A percentile compares a stretch with the other conserved stretches of the same genome.
Conservation (phyloP, 768 basidiomycete genomes). For the Leucocoprinus leucothites region DNA sequence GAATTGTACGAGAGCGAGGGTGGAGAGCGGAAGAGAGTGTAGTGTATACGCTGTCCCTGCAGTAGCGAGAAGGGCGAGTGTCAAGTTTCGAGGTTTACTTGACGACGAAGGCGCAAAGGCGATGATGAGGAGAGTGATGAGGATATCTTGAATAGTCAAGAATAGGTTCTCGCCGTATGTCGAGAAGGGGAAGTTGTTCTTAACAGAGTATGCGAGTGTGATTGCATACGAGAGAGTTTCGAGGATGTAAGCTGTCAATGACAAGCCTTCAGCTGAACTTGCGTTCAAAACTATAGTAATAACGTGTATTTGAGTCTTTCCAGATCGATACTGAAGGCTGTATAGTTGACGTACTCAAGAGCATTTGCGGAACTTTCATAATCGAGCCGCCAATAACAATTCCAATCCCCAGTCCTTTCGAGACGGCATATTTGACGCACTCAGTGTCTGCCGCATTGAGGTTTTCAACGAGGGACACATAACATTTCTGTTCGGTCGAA, state of each 20-base stretch:
- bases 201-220: slow-evolving; percentile 80
- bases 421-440: slow-evolving; percentile 89
- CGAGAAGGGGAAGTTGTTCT: slow-evolving; percentile 89
- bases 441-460: slow-evolving; percentile 70
- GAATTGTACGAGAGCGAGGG: slow-evolving; percentile 72
- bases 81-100: slow-evolving; percentile 29
- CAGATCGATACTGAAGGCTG: background rate
- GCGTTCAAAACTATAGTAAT: slow-evolving; percentile 57
- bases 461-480: slow-evolving; percentile 84
- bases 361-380: slow-evolving; percentile 94
- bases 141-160: slow-evolving; percentile 82
- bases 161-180: slow-evolving; percentile 98
- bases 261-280: slow-evolving; percentile 82
- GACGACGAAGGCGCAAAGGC: slow-evolving; percentile 44
- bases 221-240: slow-evolving; percentile 92
- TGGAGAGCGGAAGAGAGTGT: slow-evolving; percentile 41
- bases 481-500: slow-evolving; percentile 66
- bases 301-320: slow-evolving; percentile 6
- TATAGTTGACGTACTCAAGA: slow-evolving; percentile 60
- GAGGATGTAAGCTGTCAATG: slow-evolving; percentile 80
- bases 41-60: slow-evolving; percentile 33
- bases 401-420: slow-evolving; percentile 89
- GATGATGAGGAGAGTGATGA: slow-evolving; percentile 88
- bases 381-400: slow-evolving; percentile 92
- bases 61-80: slow-evolving; percentile 27